These are phyloP conservation scores for Fusarium fujikuroi DNA, from an alignment of 2,329 filamentous ascomycete species.

Conservation along the genomic window DNA sequence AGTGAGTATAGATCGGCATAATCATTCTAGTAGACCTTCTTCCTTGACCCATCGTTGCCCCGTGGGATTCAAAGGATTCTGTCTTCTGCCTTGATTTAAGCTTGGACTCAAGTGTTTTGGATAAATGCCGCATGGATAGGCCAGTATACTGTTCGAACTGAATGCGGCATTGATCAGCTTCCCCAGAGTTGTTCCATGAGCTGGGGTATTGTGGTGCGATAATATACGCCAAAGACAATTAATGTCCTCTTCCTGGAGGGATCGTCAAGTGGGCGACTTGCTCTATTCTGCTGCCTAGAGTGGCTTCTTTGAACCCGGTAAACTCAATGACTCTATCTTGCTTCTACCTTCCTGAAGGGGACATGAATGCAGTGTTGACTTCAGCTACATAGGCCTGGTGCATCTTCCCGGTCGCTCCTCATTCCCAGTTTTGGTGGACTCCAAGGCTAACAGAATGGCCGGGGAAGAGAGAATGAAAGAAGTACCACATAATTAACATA, in stretches of 20 bases:
- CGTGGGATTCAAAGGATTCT: neutral
- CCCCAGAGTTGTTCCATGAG: neutral
- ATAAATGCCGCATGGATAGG: neutral
- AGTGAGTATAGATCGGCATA: neutral
- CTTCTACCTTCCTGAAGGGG: neutral
- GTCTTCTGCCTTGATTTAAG: neutral
- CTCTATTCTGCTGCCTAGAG: neutral
- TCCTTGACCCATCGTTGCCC: neutral
- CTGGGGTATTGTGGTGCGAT: neutral
- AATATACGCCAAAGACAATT: neutral
- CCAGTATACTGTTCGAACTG: neutral
- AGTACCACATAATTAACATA: neutral
- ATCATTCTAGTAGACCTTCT: neutral
- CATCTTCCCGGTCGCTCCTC: neutral
- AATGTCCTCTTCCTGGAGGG: neutral
- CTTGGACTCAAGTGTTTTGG: neutral
- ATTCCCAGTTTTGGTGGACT: neutral
- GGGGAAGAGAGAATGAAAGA: neutral
- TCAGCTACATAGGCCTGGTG: neutral
- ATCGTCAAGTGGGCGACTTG: neutral
- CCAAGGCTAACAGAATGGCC: neutral
- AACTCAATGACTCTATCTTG: neutral
- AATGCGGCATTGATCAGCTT: neutral
- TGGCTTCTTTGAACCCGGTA: neutral
- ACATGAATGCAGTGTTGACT: neutral